Evolutionary conservation across 2,329 filamentous ascomycete species (phyloP), one percentile per base, ranked within the genome.

Genomic region (Cryphonectria naterciae): DNA sequence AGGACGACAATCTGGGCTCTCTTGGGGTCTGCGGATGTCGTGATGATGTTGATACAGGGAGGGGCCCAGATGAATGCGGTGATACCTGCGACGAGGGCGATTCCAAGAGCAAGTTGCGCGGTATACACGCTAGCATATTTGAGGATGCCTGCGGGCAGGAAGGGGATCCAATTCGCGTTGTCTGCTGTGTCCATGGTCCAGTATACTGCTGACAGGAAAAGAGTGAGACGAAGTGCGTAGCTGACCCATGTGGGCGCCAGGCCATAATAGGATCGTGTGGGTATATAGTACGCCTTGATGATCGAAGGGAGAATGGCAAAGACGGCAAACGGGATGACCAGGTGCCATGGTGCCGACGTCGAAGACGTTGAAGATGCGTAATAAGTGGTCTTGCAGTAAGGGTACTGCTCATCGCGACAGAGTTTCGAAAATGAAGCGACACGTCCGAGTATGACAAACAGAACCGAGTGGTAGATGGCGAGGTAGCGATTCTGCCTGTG

Each of bases 371-470:
- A 89, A 0, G 95, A 98, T 5, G 94, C 92, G 78, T 99, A 99
- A 83, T 98, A 99, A 0, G 96, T 98, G 1, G 95, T 97, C 68
- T 89, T 90, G 84, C 96, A 99, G 82, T 92, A 97, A 0, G 96
- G 96, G 93, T 98, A 98, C 82, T 99, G 96, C 82, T 99, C 96
- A 80, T 99, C 96, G 70, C 96, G 92, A 79, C 96, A 99, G 28
- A 99, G 89, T 75, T 94, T 93, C 13, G 96, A 98, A 75, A 95
- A 90, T 1, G 95, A 97, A 0, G 94, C 92, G 3, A 95, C 68
- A 68, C 95, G 91, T 19, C 91, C 92, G 17, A 98, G 86, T 6
- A 94, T 78, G 70, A 96, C 85, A 77, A 99, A 98, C 1, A 94
- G 84, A 28, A 95, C 79, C 0, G 96, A 96, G 78, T 99, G 95